Percentiles rank a stretch among this genome's conserved stretches.
Evolutionary conservation across 2,329 filamentous ascomycete genomes (phyloP).

Genomic region (Cordyceps cateniannulata): DNA sequence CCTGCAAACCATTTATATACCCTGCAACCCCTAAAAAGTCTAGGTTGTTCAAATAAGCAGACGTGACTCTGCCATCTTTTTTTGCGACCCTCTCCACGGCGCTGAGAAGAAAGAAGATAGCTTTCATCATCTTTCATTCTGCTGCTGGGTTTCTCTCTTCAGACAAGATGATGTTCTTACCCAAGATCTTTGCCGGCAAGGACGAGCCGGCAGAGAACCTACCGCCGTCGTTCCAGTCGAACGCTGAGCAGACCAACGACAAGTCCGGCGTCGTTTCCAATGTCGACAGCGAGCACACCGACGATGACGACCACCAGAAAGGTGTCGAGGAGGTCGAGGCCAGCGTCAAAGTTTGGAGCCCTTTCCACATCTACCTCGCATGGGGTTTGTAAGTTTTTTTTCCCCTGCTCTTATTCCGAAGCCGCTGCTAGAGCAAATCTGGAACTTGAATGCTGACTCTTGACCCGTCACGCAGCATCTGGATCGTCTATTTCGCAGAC

Average conservation of each 20-base stretch:
- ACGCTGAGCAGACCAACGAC: background rate
- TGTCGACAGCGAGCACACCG: background rate
- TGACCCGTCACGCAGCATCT: slow-evolving; percentile 24
- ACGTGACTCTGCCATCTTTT: no score
- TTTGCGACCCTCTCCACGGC: no score
- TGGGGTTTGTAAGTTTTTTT: slow-evolving; percentile 2
- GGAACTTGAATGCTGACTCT: background rate
- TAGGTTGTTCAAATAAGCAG: no score
- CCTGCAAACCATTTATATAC: no score
- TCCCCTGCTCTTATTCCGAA: no score
- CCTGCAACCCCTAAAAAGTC: no score
- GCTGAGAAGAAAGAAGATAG: no score
- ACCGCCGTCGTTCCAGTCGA: background rate
- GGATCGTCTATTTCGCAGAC: slow-evolving; percentile 34
- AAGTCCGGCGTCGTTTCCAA: background rate
- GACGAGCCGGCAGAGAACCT: background rate
- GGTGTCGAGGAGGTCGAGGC: background rate
- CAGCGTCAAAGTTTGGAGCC: background rate
- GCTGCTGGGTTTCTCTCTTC: background rate
- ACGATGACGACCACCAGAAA: slow-evolving; percentile 1
- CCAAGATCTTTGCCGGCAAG: background rate
- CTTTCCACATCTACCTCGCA: background rate
- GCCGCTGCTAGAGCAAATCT: no score
- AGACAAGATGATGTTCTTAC: background rate
- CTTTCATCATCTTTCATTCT: background rate